Evolutionary conservation across 2,329 filamentous ascomycete species (phyloP).

Genomic region (Beauveria medogensis): DNA sequence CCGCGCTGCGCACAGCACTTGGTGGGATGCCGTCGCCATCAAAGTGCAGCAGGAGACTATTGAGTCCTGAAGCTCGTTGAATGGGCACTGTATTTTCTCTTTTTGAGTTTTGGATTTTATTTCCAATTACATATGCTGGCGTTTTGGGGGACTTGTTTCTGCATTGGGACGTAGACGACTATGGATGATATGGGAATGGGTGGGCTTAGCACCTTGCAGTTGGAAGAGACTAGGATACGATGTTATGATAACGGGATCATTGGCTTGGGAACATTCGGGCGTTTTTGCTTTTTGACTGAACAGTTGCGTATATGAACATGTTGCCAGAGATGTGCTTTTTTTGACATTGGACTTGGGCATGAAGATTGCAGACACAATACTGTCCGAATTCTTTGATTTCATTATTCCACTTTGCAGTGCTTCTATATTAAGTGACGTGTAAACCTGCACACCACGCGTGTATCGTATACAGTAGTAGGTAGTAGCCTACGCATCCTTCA

Average conservation of each 20-base stretch:
- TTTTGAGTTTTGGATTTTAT: background rate
- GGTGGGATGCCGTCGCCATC: slow-evolving; percentile 61
- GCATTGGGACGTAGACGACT: background rate
- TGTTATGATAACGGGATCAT: slow-evolving; percentile 1
- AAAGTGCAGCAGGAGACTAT: slow-evolving; percentile 40
- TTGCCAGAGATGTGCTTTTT: background rate
- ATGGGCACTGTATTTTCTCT: background rate
- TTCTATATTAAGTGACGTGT: background rate
- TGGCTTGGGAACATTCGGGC: background rate
- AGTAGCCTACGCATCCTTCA: too few species aligned
- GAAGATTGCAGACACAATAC: background rate
- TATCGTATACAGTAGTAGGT: background rate
- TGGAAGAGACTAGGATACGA: background rate
- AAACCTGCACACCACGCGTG: background rate
- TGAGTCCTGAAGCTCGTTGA: background rate
- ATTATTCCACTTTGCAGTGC: background rate
- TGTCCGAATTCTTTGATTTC: background rate
- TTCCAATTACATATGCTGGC: background rate
- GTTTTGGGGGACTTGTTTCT: background rate
- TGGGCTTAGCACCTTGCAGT: background rate
- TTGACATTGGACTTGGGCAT: background rate
- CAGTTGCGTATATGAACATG: background rate
- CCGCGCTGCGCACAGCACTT: slow-evolving; percentile 56
- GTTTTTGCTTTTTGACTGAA: background rate
- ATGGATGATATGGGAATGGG: background rate